Percentiles rank a stretch among this genome's conserved stretches.
Evolutionary conservation across 2,329 filamentous ascomycete genomes (phyloP).

Genomic region (Pyrenophora graminea): DNA sequence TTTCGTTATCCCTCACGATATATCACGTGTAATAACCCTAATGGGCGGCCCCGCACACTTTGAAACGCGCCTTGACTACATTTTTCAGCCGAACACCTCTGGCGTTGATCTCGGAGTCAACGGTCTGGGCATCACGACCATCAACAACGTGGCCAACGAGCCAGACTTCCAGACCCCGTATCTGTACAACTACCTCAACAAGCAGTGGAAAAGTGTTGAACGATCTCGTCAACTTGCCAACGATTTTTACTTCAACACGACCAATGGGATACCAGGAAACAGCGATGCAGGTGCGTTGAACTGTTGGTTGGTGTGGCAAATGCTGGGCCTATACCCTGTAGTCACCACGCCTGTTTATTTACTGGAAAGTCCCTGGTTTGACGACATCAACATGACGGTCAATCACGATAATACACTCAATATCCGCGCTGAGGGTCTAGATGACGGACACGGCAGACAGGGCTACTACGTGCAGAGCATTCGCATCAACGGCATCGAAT

Average conservation of each 20-base stretch:
- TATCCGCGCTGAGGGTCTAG: constrained; percentile 50
- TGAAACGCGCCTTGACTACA: constrained; percentile 48
- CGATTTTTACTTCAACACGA: constrained; percentile 48
- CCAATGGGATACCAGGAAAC: constrained; percentile 52
- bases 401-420: constrained; percentile 48
- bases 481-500: constrained; percentile 57
- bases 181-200: constrained; percentile 50
- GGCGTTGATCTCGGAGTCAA: constrained; percentile 44
- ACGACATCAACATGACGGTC: constrained; percentile 44
- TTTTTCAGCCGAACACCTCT: constrained; percentile 47
- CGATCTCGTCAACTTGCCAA: constrained; percentile 43
- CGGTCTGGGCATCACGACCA: constrained; percentile 42
- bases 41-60: constrained; percentile 49
- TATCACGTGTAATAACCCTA: constrained; percentile 48
- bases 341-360: constrained; percentile 56
- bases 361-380: constrained; percentile 53
- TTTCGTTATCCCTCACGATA: constrained; percentile 51
- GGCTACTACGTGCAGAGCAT: constrained; percentile 60
- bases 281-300: constrained; percentile 55
- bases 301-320: constrained; percentile 57
- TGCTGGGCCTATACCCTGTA: constrained; percentile 55
- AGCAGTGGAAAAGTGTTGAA: constrained; percentile 44
- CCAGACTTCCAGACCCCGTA: constrained; percentile 49
- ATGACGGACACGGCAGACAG: constrained; percentile 49
- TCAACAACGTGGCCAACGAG: constrained; percentile 48